Base-by-base conservation (phyloP, 2,329 filamentous ascomycete genomes). In the Aureobasidium musti region DNA sequence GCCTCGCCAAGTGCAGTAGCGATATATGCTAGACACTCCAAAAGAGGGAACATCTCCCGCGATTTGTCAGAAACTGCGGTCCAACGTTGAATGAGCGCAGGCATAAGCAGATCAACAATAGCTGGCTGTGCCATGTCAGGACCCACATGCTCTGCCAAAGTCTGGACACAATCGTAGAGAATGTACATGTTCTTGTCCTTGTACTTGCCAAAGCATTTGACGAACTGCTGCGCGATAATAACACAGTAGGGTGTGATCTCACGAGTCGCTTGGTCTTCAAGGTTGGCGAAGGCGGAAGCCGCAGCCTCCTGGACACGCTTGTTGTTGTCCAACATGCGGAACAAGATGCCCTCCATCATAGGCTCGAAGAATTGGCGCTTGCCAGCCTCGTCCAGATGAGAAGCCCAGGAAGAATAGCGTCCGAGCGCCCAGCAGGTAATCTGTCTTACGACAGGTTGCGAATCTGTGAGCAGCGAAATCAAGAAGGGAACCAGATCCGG, bases 121-220 rank as follows among this genome's bases (percentile, higher is more conserved):
- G 93, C 86, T 7, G 90, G 90, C 68, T 87, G 84, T n/a, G 92
- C 90, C 70, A 99, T 83, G 39, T 90, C 87, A 7, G 89, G 87
- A 13, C 92, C 92, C 65, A 98, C 90, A 74, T 92, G 90, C 77
- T 99, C 95, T 3, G 95, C 95, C 67, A 99, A 82, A 0, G 95
- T 99, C 80, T 99, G 95, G 39, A 99, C 91, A 77, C 95, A 98
- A 79, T 99, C 95, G 80, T 99, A 99, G 39, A 99, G 86, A 65
- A 98, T 96, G 81, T 96, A 97, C 87, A 98, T 97, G 81, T 99
- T 99, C 74, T 92, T 89, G 78, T 98, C 94, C 83, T 99, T 98
- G 86, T 98, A 99, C 79, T 91, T 92, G 63, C 83, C 86, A 79
- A 99, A 99, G 78, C 95, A 99, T 68, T 86, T 84, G 63, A 97